A percentile compares a stretch with the other conserved stretches of the same genome.
phyloP scores from a whole-genome alignment of 2,329 filamentous ascomycete species.

The Xylaria sp. region DNA sequence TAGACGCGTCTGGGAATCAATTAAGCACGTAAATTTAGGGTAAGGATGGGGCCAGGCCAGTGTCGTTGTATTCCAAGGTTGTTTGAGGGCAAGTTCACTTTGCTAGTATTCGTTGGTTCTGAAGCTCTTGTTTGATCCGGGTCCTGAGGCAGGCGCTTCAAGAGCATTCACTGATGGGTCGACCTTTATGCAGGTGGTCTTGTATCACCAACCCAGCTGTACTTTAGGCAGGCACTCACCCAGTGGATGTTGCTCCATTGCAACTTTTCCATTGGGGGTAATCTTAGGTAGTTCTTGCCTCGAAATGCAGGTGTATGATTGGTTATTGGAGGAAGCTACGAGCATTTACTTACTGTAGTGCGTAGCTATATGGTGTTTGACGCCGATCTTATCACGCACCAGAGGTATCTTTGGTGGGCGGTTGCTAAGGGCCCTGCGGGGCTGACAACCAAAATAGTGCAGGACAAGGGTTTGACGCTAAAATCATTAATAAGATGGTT shows the following conservation, averaged over 20 bases:
- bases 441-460: conserved; percentile 31
- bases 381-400: conserved; percentile 29
- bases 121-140: conserved; percentile 8
- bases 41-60: conserved; percentile 8
- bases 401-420: conserved; percentile 31
- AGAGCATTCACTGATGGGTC: conserved; percentile 8
- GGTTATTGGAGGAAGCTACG: too few relatives aligned
- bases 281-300: background rate
- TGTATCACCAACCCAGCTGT: conserved; percentile 2
- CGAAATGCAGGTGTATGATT: too few relatives aligned
- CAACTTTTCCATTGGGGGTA: background rate
- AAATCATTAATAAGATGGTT: conserved; percentile 15
- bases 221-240: background rate
- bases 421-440: conserved; percentile 46
- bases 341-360: background rate
- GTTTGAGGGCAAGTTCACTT: conserved; percentile 21
- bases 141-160: conserved; percentile 21
- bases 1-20: conserved; percentile 28
- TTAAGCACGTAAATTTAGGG: background rate
- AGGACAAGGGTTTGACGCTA: conserved; percentile 19
- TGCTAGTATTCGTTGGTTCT: conserved; percentile 22
- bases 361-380: background rate
- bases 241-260: background rate
- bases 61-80: conserved; percentile 25
- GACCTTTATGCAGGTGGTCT: background rate